Base-by-base conservation (phyloP, 2,329 filamentous ascomycete species). In the Penicillium sp. region DNA sequence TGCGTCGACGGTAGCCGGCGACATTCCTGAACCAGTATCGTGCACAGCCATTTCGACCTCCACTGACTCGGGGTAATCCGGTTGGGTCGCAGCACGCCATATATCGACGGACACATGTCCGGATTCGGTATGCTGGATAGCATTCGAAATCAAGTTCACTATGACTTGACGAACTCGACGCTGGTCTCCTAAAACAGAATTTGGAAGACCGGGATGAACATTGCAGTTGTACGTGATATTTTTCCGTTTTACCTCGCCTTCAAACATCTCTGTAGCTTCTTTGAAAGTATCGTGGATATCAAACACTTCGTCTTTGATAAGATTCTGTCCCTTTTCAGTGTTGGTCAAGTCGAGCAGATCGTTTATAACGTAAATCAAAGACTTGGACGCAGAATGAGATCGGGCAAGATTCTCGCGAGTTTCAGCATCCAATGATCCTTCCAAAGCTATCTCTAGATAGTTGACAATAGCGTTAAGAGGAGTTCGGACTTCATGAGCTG, bases 391-490 rank as follows among this genome's bases (percentile, higher is more conserved):
- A 0, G 91, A 95, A 68, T 96, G 90, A 0, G 91, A 96, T 63
- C 86, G 88, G 0, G 88, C 82, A 5, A 96, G 76, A 59, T 94
- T 95, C 5, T 96, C 91, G 20, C 92, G 80, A 0, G 90, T 96
- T 66, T 96, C 91, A 16, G 83, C 77, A 61, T 96, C 91, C 3
- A 96, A 76, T 0, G 79, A 76, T 0, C 91, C 90, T 72, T 96
- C 91, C 1, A 96, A 75, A 0, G 91, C 91, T 61, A 96, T 96
- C 64, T 96, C 91, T 1, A 96, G 81, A 63, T 95, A 96, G 64
- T 96, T 96, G 72, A 96, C 95, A 65, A 96, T 96, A 16, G 91
- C 91, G 66, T 96, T 96, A 2, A 96, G 75, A 0, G 91, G 91
- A 0, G 91, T 96, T 50, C 92, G 86, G 8, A 96, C 90, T 75